A percentile compares a stretch with the other conserved stretches of the same genome.
Evolutionary conservation across 805 yeast genomes (phyloP).

Genomic region (Grigorovia jiainica): DNA sequence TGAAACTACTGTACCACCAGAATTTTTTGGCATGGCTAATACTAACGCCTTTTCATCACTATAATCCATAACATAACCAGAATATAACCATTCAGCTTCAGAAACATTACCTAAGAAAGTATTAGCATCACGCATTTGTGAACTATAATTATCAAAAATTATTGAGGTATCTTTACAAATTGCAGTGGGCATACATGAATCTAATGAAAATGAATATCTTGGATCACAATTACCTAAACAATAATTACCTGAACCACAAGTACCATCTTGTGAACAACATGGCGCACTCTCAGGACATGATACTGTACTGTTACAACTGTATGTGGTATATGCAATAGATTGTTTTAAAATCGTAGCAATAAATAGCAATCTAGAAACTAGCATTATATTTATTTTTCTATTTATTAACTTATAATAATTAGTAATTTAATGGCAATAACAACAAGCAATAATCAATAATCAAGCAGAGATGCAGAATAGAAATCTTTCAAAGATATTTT

Average conservation of each 20-base stretch:
- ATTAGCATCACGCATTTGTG: conserved; percentile 27
- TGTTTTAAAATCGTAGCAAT: not conserved
- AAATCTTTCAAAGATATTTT: too few relatives aligned
- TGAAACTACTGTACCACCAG: conserved; percentile 72
- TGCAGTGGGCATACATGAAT: conserved; percentile 84
- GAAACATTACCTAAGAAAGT: conserved; percentile 63
- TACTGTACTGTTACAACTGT: conserved; percentile 42
- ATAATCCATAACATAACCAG: conserved; percentile 46
- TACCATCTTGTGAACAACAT: conserved; percentile 77
- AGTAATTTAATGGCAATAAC: too few relatives aligned
- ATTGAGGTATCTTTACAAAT: conserved; percentile 46
- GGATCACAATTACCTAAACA: conserved; percentile 90
- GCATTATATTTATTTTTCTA: not conserved
- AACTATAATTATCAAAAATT: conserved; percentile 30
- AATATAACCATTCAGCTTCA: conserved; percentile 57
- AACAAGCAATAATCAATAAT: too few relatives aligned
- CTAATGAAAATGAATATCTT: conserved; percentile 44
- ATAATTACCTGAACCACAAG: conserved; percentile 61
- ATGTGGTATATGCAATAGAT: not conserved
- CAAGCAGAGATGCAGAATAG: too few relatives aligned
- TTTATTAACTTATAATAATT: too few relatives aligned
- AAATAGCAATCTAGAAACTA: not conserved
- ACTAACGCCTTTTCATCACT: conserved; percentile 44
- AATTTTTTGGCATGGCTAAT: conserved; percentile 68
- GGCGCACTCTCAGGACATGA: conserved; percentile 74